A percentile compares a stretch with the other conserved stretches of the same genome.
Evolutionary conservation across 176 grass and related monocot species (phyloP).

Genomic region (Chloris gayana): DNA sequence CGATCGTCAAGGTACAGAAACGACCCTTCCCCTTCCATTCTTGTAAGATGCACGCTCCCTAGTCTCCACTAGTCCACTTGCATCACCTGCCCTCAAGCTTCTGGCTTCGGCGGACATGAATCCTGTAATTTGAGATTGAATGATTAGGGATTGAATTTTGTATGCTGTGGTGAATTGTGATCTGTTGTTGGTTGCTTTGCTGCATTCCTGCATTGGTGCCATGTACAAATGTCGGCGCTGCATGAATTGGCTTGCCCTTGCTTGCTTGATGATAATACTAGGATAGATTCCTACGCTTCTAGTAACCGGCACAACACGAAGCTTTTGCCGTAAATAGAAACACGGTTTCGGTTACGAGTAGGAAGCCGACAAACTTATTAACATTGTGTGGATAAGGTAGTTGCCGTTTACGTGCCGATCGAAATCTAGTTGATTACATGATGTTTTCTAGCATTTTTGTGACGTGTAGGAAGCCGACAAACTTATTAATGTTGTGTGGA

Average conservation of each 20-base stretch:
- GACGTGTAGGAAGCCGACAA: not conserved
- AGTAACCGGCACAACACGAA: not conserved
- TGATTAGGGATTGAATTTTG: not conserved
- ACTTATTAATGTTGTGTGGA: slow-evolving; percentile 1
- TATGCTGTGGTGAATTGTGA: not conserved
- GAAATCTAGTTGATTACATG: not conserved
- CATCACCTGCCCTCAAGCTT: not conserved
- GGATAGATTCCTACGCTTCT: not conserved
- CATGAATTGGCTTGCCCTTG: not conserved
- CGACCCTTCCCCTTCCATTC: not conserved
- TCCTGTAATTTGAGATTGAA: not conserved
- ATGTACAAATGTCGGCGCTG: not conserved
- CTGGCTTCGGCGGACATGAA: not conserved
- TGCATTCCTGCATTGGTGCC: not conserved
- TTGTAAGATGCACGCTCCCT: not conserved
- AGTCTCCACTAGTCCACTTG: not conserved
- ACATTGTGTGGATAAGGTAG: not conserved
- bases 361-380: not conserved
- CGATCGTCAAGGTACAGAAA: slow-evolving; percentile 38
- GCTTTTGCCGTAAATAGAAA: not conserved
- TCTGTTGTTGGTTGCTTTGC: not conserved
- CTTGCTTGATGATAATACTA: slow-evolving; percentile 10
- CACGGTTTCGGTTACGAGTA: not conserved
- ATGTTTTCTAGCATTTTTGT: no score
- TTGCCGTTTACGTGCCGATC: not conserved